A percentile compares a stretch with the other conserved stretches of the same genome.
phyloP scores from a whole-genome alignment of 78 protist species.

The Dictyostelium brefeldianum region DNA sequence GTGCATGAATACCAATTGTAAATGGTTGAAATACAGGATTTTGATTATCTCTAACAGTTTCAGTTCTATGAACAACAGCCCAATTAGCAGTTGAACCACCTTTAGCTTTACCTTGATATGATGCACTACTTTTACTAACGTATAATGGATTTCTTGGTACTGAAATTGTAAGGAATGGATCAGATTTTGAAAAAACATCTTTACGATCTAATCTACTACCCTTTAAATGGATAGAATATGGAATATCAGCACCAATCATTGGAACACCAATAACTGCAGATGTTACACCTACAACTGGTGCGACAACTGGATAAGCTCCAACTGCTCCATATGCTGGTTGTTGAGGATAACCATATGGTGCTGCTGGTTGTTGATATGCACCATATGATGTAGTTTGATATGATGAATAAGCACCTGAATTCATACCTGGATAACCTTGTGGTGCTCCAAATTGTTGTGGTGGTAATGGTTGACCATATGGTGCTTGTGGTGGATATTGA shows the following conservation, averaged over 20 bases:
- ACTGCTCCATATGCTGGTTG: not conserved
- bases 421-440: constrained; percentile 57
- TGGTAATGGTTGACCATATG: constrained; percentile 19
- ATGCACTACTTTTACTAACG: not conserved
- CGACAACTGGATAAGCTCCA: not conserved
- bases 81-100: constrained; percentile 62
- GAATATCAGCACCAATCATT: constrained; percentile 16
- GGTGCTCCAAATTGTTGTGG: constrained; percentile 19
- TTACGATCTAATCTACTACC: constrained; percentile 64
- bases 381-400: constrained; percentile 19
- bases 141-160: constrained; percentile 66
- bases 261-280: constrained; percentile 31
- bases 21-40: constrained; percentile 59
- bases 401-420: constrained; percentile 26
- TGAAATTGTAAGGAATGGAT: constrained; percentile 72
- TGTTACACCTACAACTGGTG: not conserved
- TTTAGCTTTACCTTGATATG: constrained; percentile 11
- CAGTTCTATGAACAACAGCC: constrained; percentile 65
- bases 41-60: constrained; percentile 62
- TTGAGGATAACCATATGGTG: constrained; percentile 9
- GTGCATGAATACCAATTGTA: constrained; percentile 25
- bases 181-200: constrained; percentile 67
- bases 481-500: constrained; percentile 13
- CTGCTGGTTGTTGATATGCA: not conserved
- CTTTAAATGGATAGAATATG: constrained; percentile 38